Base-by-base conservation (phyloP, 2,329 filamentous ascomycete genomes). In the Alternaria rosae region DNA sequence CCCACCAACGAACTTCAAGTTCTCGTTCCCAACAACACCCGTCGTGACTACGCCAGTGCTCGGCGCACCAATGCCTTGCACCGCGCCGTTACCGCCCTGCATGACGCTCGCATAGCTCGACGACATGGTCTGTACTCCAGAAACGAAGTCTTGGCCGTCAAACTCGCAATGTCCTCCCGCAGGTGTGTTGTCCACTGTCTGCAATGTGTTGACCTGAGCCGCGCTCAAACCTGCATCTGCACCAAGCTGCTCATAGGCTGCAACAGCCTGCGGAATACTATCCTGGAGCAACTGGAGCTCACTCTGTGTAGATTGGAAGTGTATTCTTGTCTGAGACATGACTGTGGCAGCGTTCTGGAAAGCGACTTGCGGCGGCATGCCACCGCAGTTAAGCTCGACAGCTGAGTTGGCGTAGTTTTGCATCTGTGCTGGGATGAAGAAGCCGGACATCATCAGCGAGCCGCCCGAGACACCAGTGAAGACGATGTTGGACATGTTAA, bases 401-500 rank as follows among this genome's bases (percentile, higher is more conserved):
- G 86, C 86, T 20, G 77, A 80, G 55, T 82, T 83, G 23, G 79
- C 76, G 57, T 81, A 87, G 59, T 84, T 82, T 54, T 82, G 78
- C 80, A 86, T 84, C 66, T 86, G 85, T 0, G 82, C 82, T 5
- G 86, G 86, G 62, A 88, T 81, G 74, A 88, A 86, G 79, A 87
- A 88, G 9, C 86, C 86, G 2, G 80, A 81, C 32, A 88, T 82
- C 30, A 86, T 76, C 20, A 88, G 79, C 4, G 81, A 79, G 17
- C 86, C 86, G 23, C 86, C 86, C 5, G 82, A 84, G 0, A 88
- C 86, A 15, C 86, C 86, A 0, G 85, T 88, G 76, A 88, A 88
- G 70, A 84, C 85, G 51, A 88, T 83, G 43, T 85, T 81, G 38
- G 76, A 78, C 23, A 74, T 67, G 73, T 88, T 82, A 62, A 88